Conservation (phyloP, 2,329 filamentous ascomycete genomes). For the Camillea tinctor region DNA sequence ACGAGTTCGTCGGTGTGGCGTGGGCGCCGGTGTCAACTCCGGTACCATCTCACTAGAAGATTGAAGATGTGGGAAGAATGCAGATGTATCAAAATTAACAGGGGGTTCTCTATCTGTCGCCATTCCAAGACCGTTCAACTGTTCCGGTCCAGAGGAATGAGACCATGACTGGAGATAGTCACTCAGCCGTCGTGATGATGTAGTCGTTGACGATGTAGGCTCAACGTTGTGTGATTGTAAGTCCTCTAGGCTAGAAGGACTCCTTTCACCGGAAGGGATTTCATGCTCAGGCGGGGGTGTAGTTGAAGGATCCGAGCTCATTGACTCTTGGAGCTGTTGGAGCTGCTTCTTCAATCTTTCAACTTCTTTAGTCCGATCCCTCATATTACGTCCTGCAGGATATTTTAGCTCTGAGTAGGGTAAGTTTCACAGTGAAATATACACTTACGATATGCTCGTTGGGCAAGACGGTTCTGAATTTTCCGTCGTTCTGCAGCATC, state of each 20-base stretch:
- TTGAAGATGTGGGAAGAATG: slow-evolving; percentile 24
- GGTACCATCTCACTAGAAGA: slow-evolving; percentile 25
- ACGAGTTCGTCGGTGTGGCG: slow-evolving; percentile 22
- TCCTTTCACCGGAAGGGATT: slow-evolving; percentile 24
- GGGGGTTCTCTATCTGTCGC: slow-evolving; percentile 26
- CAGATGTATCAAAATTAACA: slow-evolving; percentile 25
- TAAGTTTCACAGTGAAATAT: background rate
- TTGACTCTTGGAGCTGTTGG: slow-evolving; percentile 31
- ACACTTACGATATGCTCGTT: slow-evolving; percentile 34
- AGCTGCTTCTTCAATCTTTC: slow-evolving; percentile 35
- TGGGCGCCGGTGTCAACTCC: slow-evolving; percentile 19
- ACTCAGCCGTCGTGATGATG: slow-evolving; percentile 23
- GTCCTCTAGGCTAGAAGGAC: slow-evolving; percentile 24
- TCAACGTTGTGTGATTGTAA: slow-evolving; percentile 17
- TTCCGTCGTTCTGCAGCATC: slow-evolving; percentile 34
- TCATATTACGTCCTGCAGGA: slow-evolving; percentile 32
- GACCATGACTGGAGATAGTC: slow-evolving; percentile 31
- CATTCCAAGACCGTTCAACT: slow-evolving; percentile 27
- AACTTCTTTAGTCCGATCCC: slow-evolving; percentile 34
- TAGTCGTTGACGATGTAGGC: slow-evolving; percentile 17
- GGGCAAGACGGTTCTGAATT: slow-evolving; percentile 36
- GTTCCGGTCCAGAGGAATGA: slow-evolving; percentile 21
- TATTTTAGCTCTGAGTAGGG: slow-evolving; percentile 5
- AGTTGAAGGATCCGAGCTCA: slow-evolving; percentile 25
- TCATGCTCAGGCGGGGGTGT: slow-evolving; percentile 32